Conservation (phyloP, 495 filamentous ascomycete genomes). For the Achaetomiella virescens region DNA sequence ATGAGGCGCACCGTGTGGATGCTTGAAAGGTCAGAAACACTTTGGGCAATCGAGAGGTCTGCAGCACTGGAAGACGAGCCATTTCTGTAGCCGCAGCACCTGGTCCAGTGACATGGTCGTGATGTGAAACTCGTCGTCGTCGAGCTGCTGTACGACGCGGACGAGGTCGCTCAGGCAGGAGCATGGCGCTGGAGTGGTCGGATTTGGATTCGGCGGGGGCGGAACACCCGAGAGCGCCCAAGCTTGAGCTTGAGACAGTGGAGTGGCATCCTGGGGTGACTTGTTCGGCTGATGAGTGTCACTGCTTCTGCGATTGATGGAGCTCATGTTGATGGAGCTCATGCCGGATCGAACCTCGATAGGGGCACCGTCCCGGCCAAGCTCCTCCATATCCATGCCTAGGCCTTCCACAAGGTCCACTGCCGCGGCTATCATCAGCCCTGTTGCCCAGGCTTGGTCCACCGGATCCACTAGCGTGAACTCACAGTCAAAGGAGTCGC, state of each 20-base stretch:
- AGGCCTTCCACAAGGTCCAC: not conserved
- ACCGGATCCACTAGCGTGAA: not conserved
- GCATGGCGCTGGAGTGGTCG: not conserved
- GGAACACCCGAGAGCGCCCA: not conserved
- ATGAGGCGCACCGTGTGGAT: slow-evolving; percentile 11
- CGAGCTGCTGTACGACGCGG: slow-evolving; percentile 10
- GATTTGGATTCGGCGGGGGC: not conserved
- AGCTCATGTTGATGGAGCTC: not conserved
- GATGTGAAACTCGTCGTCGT: slow-evolving; percentile 13
- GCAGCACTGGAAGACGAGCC: slow-evolving; percentile 15
- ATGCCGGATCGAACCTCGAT: not conserved
- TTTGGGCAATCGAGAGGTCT: slow-evolving; percentile 7
- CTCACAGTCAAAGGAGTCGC: slow-evolving; percentile 1
- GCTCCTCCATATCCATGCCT: not conserved
- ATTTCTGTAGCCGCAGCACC: slow-evolving; percentile 11
- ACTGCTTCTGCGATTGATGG: not conserved
- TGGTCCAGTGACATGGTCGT: slow-evolving; percentile 11
- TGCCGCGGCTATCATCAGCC: not conserved
- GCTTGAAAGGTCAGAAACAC: not conserved
- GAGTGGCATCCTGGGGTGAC: not conserved
- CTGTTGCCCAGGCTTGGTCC: not conserved
- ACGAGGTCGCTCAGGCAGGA: slow-evolving; percentile 5
- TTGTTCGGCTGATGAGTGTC: not conserved
- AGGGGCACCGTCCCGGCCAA: slow-evolving; percentile 1
- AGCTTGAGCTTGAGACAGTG: not conserved